Evolutionary conservation across 371 early-diverging fungal species (phyloP).

Genomic region (Dinochytrium kinnereticum): DNA sequence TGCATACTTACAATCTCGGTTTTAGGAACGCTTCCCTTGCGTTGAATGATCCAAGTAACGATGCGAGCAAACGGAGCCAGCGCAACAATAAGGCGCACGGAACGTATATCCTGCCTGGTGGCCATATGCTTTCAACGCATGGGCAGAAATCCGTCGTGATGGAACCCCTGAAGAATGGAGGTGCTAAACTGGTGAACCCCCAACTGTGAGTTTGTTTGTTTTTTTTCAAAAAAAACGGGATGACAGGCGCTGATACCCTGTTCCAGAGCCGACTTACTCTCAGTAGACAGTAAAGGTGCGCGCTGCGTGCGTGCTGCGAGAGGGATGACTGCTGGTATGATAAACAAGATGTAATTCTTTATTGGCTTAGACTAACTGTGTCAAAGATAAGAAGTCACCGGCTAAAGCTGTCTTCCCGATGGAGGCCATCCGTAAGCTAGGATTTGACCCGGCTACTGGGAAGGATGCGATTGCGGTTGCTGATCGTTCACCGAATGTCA

Average conservation of each 20-base stretch:
- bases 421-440: slow-evolving; percentile 37
- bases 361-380: too few relatives aligned
- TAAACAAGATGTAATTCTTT: too few relatives aligned
- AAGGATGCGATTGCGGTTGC: slow-evolving; percentile 19
- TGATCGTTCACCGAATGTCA: background rate
- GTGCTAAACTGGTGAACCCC: slow-evolving; percentile 6
- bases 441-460: slow-evolving; percentile 44
- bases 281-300: slow-evolving; percentile 34
- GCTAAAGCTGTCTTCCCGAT: slow-evolving; percentile 20
- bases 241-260: background rate
- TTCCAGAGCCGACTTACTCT: slow-evolving; percentile 21
- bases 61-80: background rate
- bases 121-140: slow-evolving; percentile 32
- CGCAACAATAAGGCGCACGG: slow-evolving; percentile 9
- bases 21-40: slow-evolving; percentile 7
- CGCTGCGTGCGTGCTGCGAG: slow-evolving; percentile 31
- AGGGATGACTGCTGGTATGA: slow-evolving; percentile 8
- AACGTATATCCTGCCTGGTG: slow-evolving; percentile 31
- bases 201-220: background rate
- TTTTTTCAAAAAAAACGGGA: background rate
- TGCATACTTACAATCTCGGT: background rate
- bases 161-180: slow-evolving; percentile 21
- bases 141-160: slow-evolving; percentile 12
- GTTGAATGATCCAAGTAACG: slow-evolving; percentile 21
- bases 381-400: background rate